Evolutionary conservation across 2,329 filamentous ascomycete genomes (phyloP).

Genomic region (Exophiala aquamarina): DNA sequence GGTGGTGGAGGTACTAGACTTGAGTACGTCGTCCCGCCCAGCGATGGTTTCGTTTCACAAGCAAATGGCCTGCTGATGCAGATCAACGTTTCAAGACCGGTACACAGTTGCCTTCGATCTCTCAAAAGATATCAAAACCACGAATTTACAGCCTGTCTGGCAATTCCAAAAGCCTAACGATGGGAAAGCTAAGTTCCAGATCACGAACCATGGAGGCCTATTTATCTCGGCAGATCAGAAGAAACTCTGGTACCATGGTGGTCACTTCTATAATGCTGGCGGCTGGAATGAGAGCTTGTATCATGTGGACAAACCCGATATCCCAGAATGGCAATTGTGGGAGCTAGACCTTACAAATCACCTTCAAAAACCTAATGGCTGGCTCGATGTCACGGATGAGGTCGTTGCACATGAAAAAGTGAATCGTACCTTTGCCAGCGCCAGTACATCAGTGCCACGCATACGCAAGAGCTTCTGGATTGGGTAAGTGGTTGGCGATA

Average conservation of each 20-base stretch:
- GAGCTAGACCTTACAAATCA: slow-evolving; percentile 6
- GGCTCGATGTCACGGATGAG: slow-evolving; percentile 33
- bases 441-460: background rate
- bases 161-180: slow-evolving; percentile 6
- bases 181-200: background rate
- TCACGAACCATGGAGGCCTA: slow-evolving; percentile 1
- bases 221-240: slow-evolving; percentile 5
- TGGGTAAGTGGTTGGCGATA: slow-evolving; percentile 2
- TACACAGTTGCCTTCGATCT: slow-evolving; percentile 10
- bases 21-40: slow-evolving; percentile 3
- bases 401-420: slow-evolving; percentile 9
- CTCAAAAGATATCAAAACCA: slow-evolving; percentile 3
- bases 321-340: slow-evolving; percentile 7
- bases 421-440: slow-evolving; percentile 7
- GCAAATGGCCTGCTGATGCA: background rate
- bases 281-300: slow-evolving; percentile 3
- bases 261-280: slow-evolving; percentile 4
- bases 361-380: slow-evolving; percentile 8
- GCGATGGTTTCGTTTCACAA: background rate
- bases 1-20: background rate
- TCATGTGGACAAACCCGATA: slow-evolving; percentile 3
- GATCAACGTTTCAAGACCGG: slow-evolving; percentile 1
- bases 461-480: background rate
- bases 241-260: slow-evolving; percentile 3
- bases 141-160: slow-evolving; percentile 1